Evolutionary conservation across 352 stramenopile genomes (phyloP), one percentile per base, ranked within the genome.

Genomic region (Phytophthora syringae): DNA sequence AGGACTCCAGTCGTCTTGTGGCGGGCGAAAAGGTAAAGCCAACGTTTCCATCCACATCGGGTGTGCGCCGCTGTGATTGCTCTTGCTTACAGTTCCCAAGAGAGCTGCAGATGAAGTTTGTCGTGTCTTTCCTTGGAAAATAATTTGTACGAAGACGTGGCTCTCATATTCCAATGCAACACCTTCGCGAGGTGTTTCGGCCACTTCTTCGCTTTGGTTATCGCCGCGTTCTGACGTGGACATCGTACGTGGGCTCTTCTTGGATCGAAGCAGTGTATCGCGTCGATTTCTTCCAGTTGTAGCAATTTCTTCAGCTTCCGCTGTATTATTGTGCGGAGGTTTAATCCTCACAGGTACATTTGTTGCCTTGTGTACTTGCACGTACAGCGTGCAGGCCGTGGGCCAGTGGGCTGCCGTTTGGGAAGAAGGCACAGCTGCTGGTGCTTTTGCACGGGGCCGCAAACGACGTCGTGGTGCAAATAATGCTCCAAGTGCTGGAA

Each of bases 21-120:
- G 87, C 9, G 91, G 79, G 28, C 77, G 77, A 64, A 98, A 97
- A 15, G 95, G 89, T 34, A 98, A 44, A 12, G 80, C 70, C 9
- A 98, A 34, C 7, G 93, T 97, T 69, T 98, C 86, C 75, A 98
- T 98, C 94, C 94, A 98, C 63, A 90, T 77, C 2, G 93, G 89
- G 13, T 85, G 76, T 0, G 72, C 70, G 13, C 60, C 64, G 12
- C 40, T 39, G 24, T 59, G 37, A 18, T 43, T 52, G 7, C 36
- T 25, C 4, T 60, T 54, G 36, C 36, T 13, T n/a, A 55, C 34
- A 44, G 20, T 71, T 44, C 44, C 57, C 16, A 43, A 67, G 21
- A 70, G 56, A 1, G 52, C 49, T 9, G 75, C 62, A 51, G 73
- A 79, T 20, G 84, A 85, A 20, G 89, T 97, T 28, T 82, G 74